phyloP scores from a whole-genome alignment of 139 green algal species.

The Haematococcus sp. region DNA sequence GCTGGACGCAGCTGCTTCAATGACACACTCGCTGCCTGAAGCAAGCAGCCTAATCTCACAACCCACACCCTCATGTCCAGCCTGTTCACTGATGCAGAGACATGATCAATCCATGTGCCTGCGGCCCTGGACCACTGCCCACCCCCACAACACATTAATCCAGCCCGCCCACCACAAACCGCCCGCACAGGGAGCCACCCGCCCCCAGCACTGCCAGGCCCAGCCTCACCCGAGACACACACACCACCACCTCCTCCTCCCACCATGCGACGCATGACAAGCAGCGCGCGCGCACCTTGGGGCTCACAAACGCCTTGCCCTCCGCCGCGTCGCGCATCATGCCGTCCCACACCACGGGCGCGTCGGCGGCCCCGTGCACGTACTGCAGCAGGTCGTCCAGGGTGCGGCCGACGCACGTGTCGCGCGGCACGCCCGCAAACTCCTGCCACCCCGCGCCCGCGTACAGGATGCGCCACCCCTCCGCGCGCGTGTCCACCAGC shows the following conservation, averaged over 20 bases:
- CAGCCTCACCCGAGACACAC: neutral
- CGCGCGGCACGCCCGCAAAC: slow-evolving; percentile 5
- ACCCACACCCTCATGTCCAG: too few relatives aligned
- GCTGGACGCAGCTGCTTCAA: too few relatives aligned
- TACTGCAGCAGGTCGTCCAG: slow-evolving; percentile 21
- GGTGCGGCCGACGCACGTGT: slow-evolving; percentile 1
- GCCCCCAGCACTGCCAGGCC: too few relatives aligned
- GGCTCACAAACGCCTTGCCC: slow-evolving; percentile 26
- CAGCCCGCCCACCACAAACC: too few relatives aligned
- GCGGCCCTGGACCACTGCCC: too few relatives aligned
- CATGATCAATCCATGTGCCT: too few relatives aligned
- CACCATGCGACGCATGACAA: too few relatives aligned
- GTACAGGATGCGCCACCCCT: slow-evolving; percentile 19
- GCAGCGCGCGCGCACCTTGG: neutral
- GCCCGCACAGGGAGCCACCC: too few relatives aligned
- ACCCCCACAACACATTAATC: too few relatives aligned
- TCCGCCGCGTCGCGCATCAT: slow-evolving; percentile 20
- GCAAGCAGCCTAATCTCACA: too few relatives aligned
- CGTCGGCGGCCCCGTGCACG: neutral
- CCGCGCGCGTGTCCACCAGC: slow-evolving; percentile 20
- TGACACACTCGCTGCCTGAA: too few relatives aligned
- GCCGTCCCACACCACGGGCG: slow-evolving; percentile 12
- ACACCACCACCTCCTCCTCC: neutral
- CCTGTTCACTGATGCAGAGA: too few relatives aligned
- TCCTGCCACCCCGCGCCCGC: neutral